phyloP scores from a whole-genome alignment of 2,329 filamentous ascomycete genomes.

The Cladophialophora chaetospira region DNA sequence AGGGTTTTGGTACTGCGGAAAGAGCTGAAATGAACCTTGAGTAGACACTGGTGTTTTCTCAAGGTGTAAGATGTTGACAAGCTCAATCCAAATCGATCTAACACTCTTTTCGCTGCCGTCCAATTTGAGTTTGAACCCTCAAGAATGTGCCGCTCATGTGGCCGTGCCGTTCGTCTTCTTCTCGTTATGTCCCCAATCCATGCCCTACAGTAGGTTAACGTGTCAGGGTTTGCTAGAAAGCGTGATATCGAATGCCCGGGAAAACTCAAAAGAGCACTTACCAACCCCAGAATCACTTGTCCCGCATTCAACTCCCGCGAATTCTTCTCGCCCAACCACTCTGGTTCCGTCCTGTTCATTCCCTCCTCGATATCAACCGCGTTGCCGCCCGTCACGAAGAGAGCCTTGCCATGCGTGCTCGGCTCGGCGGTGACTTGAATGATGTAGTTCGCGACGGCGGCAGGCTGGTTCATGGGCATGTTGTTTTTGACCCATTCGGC shows the following conservation, averaged over 20 bases:
- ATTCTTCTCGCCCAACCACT: slow-evolving; percentile 48
- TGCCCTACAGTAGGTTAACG: slow-evolving; percentile 7
- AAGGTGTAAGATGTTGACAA: too few species aligned
- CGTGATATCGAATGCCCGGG: not conserved
- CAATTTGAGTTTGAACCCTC: not conserved
- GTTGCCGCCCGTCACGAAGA: slow-evolving; percentile 48
- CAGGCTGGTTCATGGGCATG: slow-evolving; percentile 44
- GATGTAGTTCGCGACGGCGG: slow-evolving; percentile 45
- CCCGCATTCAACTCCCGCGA: slow-evolving; percentile 19
- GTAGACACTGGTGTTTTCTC: too few species aligned
- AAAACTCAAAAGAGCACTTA: slow-evolving; percentile 9
- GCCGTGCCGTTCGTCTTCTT: slow-evolving; percentile 1
- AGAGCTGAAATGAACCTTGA: too few species aligned
- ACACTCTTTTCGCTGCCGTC: not conserved
- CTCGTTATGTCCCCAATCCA: slow-evolving; percentile 21
- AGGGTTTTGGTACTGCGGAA: too few species aligned
- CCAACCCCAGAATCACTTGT: slow-evolving; percentile 29
- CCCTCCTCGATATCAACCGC: slow-evolving; percentile 50
- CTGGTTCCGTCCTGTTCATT: slow-evolving; percentile 43
- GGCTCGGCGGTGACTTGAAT: slow-evolving; percentile 40
- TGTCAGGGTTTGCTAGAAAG: not conserved
- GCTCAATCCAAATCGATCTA: too few species aligned
- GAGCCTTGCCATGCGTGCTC: slow-evolving; percentile 40
- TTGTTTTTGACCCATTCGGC: slow-evolving; percentile 42
- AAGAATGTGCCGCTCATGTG: not conserved